These are phyloP conservation scores for Penstemon eatonii DNA, from an alignment of 257 asterid genomes.

Conservation along the genomic window DNA sequence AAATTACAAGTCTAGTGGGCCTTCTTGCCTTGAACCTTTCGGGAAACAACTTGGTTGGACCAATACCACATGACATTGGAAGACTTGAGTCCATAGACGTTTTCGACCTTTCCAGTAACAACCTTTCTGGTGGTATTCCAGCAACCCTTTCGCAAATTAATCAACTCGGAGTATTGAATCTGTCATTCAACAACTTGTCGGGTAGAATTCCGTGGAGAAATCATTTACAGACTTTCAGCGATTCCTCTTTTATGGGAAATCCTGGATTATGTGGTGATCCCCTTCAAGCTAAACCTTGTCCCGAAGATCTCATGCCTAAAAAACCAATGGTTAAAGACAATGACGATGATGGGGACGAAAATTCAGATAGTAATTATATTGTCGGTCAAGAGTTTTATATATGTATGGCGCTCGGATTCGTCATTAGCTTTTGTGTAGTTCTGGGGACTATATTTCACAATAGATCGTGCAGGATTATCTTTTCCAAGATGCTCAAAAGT, in stretches of 20 bases:
- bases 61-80: conserved; percentile 17
- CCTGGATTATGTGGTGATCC: conserved; percentile 36
- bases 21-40: too few relatives aligned
- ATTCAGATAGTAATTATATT: too few relatives aligned
- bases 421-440: too few relatives aligned
- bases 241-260: conserved; percentile 25
- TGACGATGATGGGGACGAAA: too few relatives aligned
- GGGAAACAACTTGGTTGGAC: too few relatives aligned
- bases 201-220: conserved; percentile 32
- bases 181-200: conserved; percentile 35
- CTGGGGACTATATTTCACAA: too few relatives aligned
- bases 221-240: conserved; percentile 32
- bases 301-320: conserved; percentile 15
- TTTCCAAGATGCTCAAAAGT: too few relatives aligned
- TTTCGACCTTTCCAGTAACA: conserved; percentile 33
- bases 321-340: not conserved
- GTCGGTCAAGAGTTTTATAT: too few relatives aligned
- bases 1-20: too few relatives aligned
- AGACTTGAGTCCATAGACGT: conserved; percentile 24
- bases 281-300: conserved; percentile 24
- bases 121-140: conserved; percentile 38
- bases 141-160: conserved; percentile 20
- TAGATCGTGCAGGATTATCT: too few relatives aligned
- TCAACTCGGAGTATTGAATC: conserved; percentile 33
- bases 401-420: too few relatives aligned